A percentile compares a stretch with the other conserved stretches of the same genome.
phyloP scores from a whole-genome alignment of 345 rosid species.

The Abelmoschus esculentus region DNA sequence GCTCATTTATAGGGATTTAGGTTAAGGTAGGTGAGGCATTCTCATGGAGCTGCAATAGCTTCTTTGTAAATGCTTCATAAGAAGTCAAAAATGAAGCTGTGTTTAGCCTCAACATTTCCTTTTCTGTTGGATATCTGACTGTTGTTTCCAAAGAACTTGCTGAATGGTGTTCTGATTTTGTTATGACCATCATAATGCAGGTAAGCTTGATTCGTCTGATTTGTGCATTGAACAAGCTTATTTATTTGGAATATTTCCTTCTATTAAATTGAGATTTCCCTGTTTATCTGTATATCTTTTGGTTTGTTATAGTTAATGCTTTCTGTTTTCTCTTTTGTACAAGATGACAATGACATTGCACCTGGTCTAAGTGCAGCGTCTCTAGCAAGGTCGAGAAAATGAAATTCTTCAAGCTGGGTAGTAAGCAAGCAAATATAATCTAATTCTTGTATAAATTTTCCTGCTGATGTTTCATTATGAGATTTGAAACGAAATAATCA shows the following conservation, averaged over 20 bases:
- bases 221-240: not conserved
- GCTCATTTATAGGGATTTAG: conserved; percentile 73
- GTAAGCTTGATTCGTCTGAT: conserved; percentile 19
- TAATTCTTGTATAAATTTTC: not conserved
- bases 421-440: conserved; percentile 26
- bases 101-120: no score
- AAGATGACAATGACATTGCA: conserved; percentile 52
- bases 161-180: conserved; percentile 65
- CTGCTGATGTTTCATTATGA: not conserved
- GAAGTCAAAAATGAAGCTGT: conserved; percentile 29
- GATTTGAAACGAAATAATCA: not conserved
- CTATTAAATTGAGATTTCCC: not conserved
- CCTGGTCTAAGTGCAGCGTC: conserved; percentile 71
- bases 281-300: not conserved
- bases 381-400: conserved; percentile 55
- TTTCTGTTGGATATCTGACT: no score
- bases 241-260: not conserved
- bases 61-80: conserved; percentile 59
- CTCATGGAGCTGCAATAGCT: conserved; percentile 87
- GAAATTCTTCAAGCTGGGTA: conserved; percentile 84
- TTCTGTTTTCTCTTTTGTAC: conserved; percentile 14
- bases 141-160: conserved; percentile 71
- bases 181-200: conserved; percentile 86
- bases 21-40: conserved; percentile 74
- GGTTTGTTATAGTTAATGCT: not conserved